A percentile compares a stretch with the other conserved stretches of the same genome.
Evolutionary conservation across 116 monocot genomes (phyloP).

Genomic region (Cymodocea nodosa): DNA sequence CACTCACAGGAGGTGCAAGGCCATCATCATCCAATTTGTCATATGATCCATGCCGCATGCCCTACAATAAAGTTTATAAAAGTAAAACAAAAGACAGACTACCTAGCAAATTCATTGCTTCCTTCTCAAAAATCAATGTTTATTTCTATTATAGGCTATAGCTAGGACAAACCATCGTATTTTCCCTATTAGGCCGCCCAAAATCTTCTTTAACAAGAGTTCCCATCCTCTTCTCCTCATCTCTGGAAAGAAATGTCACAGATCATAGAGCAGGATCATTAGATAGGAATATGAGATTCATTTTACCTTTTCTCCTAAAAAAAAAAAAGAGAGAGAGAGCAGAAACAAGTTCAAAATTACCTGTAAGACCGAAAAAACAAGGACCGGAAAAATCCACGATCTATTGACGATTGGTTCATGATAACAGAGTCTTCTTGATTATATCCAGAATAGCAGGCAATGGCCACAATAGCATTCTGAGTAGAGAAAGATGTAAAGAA

Average conservation of each 20-base stretch:
- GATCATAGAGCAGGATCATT: neutral
- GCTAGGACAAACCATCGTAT: conserved; percentile 63
- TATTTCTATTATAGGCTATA: neutral
- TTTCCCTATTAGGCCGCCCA: conserved; percentile 93
- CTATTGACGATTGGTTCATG: conserved; percentile 99
- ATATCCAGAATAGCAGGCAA: conserved; percentile 99
- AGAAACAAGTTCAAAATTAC: conserved; percentile 19
- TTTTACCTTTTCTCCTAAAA: neutral
- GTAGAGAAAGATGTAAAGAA: conserved; percentile 1
- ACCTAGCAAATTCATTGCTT: neutral
- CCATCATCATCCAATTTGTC: conserved; percentile 99
- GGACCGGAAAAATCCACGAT: conserved; percentile 95
- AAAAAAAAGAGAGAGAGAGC: neutral
- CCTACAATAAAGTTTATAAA: conserved; percentile 29
- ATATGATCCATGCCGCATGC: conserved; percentile 99
- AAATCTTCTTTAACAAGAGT: conserved; percentile 98
- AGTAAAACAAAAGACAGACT: neutral
- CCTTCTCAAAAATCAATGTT: neutral
- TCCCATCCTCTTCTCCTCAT: conserved; percentile 99
- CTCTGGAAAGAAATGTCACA: conserved; percentile 25
- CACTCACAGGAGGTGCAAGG: conserved; percentile 96
- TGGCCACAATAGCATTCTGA: conserved; percentile 99
- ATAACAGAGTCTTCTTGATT: conserved; percentile 99
- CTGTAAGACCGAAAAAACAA: conserved; percentile 98
- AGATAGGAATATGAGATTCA: neutral